Percentiles rank a stretch among this genome's conserved stretches.
Evolutionary conservation across 2,329 filamentous ascomycete species (phyloP).

Genomic region (Fonsecaea nubica): DNA sequence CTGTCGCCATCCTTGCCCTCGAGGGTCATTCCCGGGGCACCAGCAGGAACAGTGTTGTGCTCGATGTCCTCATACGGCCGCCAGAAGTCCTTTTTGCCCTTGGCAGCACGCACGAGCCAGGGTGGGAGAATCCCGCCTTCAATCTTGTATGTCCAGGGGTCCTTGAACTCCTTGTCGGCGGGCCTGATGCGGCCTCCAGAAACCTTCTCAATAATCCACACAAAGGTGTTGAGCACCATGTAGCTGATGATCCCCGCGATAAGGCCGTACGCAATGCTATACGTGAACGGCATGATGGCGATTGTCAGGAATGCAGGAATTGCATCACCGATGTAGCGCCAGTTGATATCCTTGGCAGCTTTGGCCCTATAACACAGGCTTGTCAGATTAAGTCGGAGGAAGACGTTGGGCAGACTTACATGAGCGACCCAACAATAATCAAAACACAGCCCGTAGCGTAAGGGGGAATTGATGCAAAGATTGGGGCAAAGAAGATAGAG

Average conservation of each 20-base stretch:
- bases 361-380: slow-evolving; percentile 29
- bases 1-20: slow-evolving; percentile 22
- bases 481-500: slow-evolving; percentile 85
- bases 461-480: slow-evolving; percentile 85
- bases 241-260: slow-evolving; percentile 82
- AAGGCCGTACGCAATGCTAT: slow-evolving; percentile 84
- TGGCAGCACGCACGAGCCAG: slow-evolving; percentile 69
- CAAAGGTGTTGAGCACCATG: slow-evolving; percentile 73
- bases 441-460: slow-evolving; percentile 92
- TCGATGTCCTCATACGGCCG: slow-evolving; percentile 48
- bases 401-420: slow-evolving; percentile 62
- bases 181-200: slow-evolving; percentile 75
- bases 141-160: slow-evolving; percentile 79
- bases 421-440: slow-evolving; percentile 85
- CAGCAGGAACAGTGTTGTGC: slow-evolving; percentile 22
- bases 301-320: slow-evolving; percentile 85
- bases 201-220: slow-evolving; percentile 71
- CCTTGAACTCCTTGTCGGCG: slow-evolving; percentile 75
- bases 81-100: slow-evolving; percentile 79
- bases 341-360: slow-evolving; percentile 79
- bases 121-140: slow-evolving; percentile 76
- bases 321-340: slow-evolving; percentile 82
- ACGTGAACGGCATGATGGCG: slow-evolving; percentile 86
- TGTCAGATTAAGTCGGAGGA: neutral
- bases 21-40: slow-evolving; percentile 14